Base-by-base conservation (phyloP, 441 rosid species). In the Raphanus hybrid region DNA sequence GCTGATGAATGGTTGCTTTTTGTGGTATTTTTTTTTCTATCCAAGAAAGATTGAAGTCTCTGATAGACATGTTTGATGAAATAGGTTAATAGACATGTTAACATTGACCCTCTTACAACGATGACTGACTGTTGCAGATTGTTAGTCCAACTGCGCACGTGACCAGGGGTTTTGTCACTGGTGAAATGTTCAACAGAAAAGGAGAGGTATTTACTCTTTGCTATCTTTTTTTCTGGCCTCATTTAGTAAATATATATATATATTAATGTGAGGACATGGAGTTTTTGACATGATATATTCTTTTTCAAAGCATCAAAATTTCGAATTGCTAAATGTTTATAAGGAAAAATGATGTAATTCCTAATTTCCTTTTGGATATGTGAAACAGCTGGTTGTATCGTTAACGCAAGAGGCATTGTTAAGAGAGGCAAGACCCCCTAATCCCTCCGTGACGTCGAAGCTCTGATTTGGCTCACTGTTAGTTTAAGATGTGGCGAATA, bases 1-100 rank as follows among this genome's bases (percentile, higher is more conserved):
- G 98, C 98, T 34, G 98, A 96, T 79, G 98, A 96, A 77, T 96
- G 99, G 98, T 79, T 96, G 62, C 82, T 96, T 35, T 93, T 82
- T 79, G 95, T 81, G 84, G 97, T 90, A 86, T 76, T 81, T 79
- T 34, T 57, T 12, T 34, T 81, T 68, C 41, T 29, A 14, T 65
- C 48, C 12, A 64, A 61, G 14, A 18, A 43, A 45, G 6, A 43
- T 43, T 43, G 50, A 43, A 43, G 5, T 43, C 50, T 10, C 14
- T 43, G 3, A 43, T 43, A 43, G 50, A 15, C 63, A 58, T 10
- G 63, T 58, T 18, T 18, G 26, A 11, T 11, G 35, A 58, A 58
- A 58, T 23, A 58, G 12, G 15, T 58, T 10, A 23, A 50, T 35
- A 35, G 12, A 57, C 63, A 3, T 50, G 10, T n/a, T 55, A 8